Percentiles rank a stretch among this genome's conserved stretches.
Conservation (phyloP, 1,139 yeast species). For the Lodderomyces orthopsilosis region DNA sequence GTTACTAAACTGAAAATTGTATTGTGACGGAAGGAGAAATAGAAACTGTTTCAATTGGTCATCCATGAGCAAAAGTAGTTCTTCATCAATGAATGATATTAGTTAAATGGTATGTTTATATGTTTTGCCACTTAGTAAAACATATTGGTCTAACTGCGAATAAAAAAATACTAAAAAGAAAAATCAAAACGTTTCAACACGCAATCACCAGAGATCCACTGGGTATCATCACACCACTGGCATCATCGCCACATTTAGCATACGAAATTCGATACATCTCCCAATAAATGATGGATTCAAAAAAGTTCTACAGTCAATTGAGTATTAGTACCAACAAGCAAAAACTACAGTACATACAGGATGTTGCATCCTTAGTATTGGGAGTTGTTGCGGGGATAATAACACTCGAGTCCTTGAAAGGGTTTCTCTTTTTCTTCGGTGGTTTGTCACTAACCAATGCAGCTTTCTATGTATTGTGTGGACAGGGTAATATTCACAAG, state of each 20-base stretch:
- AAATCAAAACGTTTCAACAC: too few species aligned
- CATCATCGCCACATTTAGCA: too few species aligned
- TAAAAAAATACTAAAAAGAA: too few species aligned
- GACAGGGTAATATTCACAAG: constrained; percentile 39
- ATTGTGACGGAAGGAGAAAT: constrained; percentile 31
- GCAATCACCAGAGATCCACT: background rate
- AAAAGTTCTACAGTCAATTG: constrained; percentile 16
- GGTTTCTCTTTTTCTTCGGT: constrained; percentile 56
- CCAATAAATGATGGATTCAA: background rate
- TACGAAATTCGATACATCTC: too few species aligned
- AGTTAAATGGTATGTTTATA: too few species aligned
- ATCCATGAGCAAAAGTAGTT: constrained; percentile 1
- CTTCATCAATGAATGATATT: background rate
- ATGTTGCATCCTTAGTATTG: constrained; percentile 59
- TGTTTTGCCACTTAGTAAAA: background rate
- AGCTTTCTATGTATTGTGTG: constrained; percentile 40
- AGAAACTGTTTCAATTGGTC: constrained; percentile 24
- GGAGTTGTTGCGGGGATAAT: constrained; percentile 76
- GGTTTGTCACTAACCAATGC: constrained; percentile 47
- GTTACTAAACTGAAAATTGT: constrained; percentile 34
- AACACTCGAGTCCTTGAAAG: constrained; percentile 61
- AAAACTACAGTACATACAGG: constrained; percentile 55
- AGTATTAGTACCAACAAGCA: constrained; percentile 34
- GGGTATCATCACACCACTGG: too few species aligned
- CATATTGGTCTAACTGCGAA: too few species aligned